Conservation (phyloP, 805 yeast genomes). For the Metschnikowia borealis region DNA sequence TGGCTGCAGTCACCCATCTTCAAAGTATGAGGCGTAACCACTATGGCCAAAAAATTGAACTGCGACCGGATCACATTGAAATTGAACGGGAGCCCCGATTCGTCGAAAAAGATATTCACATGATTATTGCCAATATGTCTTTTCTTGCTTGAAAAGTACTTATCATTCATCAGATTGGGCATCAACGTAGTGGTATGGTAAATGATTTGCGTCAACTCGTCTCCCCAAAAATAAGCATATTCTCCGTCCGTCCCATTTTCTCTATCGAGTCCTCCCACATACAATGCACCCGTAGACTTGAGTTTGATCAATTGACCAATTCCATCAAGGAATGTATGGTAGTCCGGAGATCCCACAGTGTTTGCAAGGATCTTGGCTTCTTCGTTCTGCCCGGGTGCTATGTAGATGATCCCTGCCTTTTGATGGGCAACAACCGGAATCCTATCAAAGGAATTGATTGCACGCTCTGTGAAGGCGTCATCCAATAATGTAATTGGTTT, state of each 20-base stretch:
- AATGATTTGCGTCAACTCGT: conserved; percentile 64
- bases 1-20: conserved; percentile 1
- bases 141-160: conserved; percentile 54
- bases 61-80: conserved; percentile 71
- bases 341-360: conserved; percentile 57
- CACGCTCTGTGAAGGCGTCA: conserved; percentile 42
- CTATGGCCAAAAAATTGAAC: conserved; percentile 79
- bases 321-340: conserved; percentile 52
- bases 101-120: conserved; percentile 79
- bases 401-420: conserved; percentile 74
- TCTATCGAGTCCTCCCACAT: conserved; percentile 77
- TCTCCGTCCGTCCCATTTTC: conserved; percentile 71
- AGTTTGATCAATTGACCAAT: conserved; percentile 62
- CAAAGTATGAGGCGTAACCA: conserved; percentile 58
- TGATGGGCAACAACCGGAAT: conserved; percentile 75
- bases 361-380: conserved; percentile 68
- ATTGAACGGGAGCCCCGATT: conserved; percentile 59
- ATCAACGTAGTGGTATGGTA: conserved; percentile 81
- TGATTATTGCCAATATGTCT: conserved; percentile 84
- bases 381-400: conserved; percentile 59
- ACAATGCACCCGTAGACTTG: conserved; percentile 45
- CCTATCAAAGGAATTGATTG: conserved; percentile 62
- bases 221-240: conserved; percentile 68
- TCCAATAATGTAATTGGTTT: conserved; percentile 52
- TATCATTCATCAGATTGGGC: conserved; percentile 52